Evolutionary conservation across 495 filamentous ascomycete genomes (phyloP).

Genomic region (Aspergillus egyptiacus): DNA sequence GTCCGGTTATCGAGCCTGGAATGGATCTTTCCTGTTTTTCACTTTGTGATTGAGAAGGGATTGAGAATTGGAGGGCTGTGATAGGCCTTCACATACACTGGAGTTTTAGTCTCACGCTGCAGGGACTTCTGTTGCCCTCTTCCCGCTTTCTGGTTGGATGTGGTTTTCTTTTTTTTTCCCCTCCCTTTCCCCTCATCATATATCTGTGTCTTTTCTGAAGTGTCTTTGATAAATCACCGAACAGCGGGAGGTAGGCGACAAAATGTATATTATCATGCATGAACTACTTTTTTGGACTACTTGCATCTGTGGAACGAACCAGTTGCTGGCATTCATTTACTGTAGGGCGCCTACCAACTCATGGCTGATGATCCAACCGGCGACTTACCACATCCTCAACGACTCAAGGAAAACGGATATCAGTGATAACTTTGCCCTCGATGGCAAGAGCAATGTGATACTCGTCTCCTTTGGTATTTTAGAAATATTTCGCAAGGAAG

Average conservation of each 20-base stretch:
- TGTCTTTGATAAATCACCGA: constrained; percentile 16
- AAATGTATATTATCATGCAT: constrained; percentile 48
- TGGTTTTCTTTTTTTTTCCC: constrained; percentile 22
- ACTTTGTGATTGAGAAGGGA: too few species aligned
- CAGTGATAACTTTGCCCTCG: too few species aligned
- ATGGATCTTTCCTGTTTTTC: too few species aligned
- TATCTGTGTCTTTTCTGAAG: constrained; percentile 16
- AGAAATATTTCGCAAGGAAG: too few species aligned
- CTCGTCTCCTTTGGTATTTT: too few species aligned
- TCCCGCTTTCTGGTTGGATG: constrained; percentile 16
- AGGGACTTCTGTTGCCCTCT: constrained; percentile 9
- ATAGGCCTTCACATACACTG: constrained; percentile 8
- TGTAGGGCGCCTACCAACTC: neutral
- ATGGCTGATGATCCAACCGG: neutral
- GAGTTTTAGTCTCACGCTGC: constrained; percentile 16
- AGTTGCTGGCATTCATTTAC: neutral
- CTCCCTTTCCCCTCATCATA: too few species aligned
- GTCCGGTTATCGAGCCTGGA: neutral
- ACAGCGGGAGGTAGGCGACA: constrained; percentile 24
- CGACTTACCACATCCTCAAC: too few species aligned
- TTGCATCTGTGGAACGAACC: constrained; percentile 23
- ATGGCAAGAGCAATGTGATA: too few species aligned
- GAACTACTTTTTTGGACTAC: constrained; percentile 33
- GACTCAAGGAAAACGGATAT: too few species aligned
- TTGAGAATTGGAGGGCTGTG: neutral